Percentiles rank a stretch among this genome's conserved stretches.
Conservation (phyloP, 768 basidiomycete genomes). For the Lactarius vividus region DNA sequence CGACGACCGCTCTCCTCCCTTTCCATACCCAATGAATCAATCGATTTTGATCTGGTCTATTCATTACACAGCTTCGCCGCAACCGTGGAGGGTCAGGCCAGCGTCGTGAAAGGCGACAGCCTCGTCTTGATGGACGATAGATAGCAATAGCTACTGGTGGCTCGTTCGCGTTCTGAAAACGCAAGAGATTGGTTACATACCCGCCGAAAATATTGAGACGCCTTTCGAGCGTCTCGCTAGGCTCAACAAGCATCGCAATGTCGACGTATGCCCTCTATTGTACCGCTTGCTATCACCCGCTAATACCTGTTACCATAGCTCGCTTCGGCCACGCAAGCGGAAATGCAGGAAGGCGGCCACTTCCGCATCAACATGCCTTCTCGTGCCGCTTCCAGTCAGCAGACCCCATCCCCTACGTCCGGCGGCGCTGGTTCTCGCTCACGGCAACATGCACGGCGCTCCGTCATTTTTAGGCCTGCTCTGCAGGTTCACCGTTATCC, state of each 20-base stretch:
- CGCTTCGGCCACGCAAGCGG: conserved; percentile 70
- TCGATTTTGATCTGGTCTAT: conserved; percentile 91
- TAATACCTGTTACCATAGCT: conserved; percentile 44
- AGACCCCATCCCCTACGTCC: conserved; percentile 50
- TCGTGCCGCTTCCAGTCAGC: conserved; percentile 46
- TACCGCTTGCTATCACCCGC: conserved; percentile 4
- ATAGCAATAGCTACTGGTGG: conserved; percentile 99
- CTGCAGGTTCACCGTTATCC: conserved; percentile 72
- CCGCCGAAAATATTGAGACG: conserved; percentile 98
- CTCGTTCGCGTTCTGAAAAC: conserved; percentile 97
- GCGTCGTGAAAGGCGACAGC: conserved; percentile 97
- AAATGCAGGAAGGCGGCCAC: conserved; percentile 59
- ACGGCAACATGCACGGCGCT: conserved; percentile 29
- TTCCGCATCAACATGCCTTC: conserved; percentile 51
- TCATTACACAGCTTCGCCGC: conserved; percentile 96
- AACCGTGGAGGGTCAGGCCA: conserved; percentile 97
- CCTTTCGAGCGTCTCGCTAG: conserved; percentile 94
- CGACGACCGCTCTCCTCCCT: conserved; percentile 74
- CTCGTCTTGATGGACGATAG: conserved; percentile 96
- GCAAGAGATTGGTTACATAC: conserved; percentile 98
- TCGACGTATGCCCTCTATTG: conserved; percentile 65
- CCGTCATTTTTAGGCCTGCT: conserved; percentile 70
- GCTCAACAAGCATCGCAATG: conserved; percentile 95
- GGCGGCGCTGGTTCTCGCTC: conserved; percentile 35
- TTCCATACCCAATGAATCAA: conserved; percentile 87